Base-by-base conservation (phyloP, 2,329 filamentous ascomycete species). In the Diaporthe sp. region DNA sequence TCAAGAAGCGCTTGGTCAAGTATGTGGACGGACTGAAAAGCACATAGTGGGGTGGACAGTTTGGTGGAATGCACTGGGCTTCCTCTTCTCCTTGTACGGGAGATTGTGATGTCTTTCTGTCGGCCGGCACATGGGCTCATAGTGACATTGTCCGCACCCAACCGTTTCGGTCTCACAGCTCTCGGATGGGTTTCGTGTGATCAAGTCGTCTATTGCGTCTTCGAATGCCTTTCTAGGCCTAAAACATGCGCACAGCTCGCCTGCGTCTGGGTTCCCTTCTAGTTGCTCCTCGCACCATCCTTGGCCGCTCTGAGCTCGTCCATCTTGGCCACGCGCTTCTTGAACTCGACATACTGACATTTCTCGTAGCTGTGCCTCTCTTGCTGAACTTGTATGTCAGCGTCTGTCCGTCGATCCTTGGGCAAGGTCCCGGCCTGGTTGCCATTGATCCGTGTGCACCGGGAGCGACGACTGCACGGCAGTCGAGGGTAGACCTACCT, bases 271-370 rank as follows among this genome's bases (percentile, higher is more conserved):
- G 44, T 15, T 9, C 56, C 39, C 30, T 32, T 32, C 66, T 73
- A 98, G 86, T 98, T 98, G 89, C 94, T 97, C 85, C 96, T 91
- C 81, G 90, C 92, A 76, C 94, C 95, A 74, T 87, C 91, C 90
- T 97, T 97, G 75, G 94, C 92, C 78, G 92, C 96, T 82, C 95
- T 91, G 82, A 99, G 86, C 88, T 99, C 96, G 81, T 98, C 92
- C 97, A 99, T 99, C 92, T 98, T 98, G 82, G 94, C 94, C 78
- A 99, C 97, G 74, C 97, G 92, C 90, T 96, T 95, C 92, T 98
- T 98, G 90, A 99, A 99, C 84, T 98, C 97, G 78, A 94, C 94
- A 86, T 99, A 99, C 83, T 99, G 97, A 91, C 97, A 99, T 85
- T 98, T 98, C 84, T 99, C 97, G 89, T 99, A 99, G 82, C 92